A percentile compares a stretch with the other conserved stretches of the same genome.
phyloP scores from a whole-genome alignment of 148 eudicot genomes.

The Euryodendron excelsum region DNA sequence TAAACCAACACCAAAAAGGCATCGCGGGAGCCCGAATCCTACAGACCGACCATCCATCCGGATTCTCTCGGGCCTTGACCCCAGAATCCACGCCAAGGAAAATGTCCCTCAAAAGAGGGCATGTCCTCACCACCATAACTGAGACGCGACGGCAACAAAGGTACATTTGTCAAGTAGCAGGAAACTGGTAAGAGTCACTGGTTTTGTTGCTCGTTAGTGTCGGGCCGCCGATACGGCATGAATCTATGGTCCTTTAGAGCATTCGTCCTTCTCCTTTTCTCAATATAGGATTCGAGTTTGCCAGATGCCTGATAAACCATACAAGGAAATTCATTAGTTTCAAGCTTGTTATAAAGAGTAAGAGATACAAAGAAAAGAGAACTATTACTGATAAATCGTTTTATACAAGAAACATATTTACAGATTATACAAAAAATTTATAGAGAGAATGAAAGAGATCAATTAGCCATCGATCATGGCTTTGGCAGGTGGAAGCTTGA shows the following conservation, averaged over 20 bases:
- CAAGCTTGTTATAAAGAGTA: too few species aligned
- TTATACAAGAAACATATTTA: too few species aligned
- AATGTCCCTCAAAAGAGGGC: background rate
- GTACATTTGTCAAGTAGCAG: background rate
- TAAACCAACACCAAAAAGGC: slow-evolving; percentile 1
- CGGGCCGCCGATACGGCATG: slow-evolving; percentile 74
- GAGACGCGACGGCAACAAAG: background rate
- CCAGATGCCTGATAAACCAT: slow-evolving; percentile 57
- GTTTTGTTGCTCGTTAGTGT: slow-evolving; percentile 25
- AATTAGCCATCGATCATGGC: too few species aligned
- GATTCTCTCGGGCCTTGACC: background rate
- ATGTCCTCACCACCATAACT: background rate
- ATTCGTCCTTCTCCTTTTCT: slow-evolving; percentile 69
- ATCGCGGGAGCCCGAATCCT: background rate
- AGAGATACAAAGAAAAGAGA: too few species aligned
- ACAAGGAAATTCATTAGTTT: background rate
- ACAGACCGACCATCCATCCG: background rate
- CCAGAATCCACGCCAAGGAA: background rate
- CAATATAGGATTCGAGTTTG: slow-evolving; percentile 67
- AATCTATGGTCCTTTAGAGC: slow-evolving; percentile 81
- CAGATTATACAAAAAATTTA: too few species aligned
- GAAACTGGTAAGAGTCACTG: slow-evolving; percentile 10
- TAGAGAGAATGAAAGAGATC: too few species aligned
- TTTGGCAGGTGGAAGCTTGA: too few species aligned
- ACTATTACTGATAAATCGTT: too few species aligned